These are phyloP conservation scores for Leucosporidium creatinivorum DNA, from an alignment of 768 basidiomycete species.

Conservation along the genomic window DNA sequence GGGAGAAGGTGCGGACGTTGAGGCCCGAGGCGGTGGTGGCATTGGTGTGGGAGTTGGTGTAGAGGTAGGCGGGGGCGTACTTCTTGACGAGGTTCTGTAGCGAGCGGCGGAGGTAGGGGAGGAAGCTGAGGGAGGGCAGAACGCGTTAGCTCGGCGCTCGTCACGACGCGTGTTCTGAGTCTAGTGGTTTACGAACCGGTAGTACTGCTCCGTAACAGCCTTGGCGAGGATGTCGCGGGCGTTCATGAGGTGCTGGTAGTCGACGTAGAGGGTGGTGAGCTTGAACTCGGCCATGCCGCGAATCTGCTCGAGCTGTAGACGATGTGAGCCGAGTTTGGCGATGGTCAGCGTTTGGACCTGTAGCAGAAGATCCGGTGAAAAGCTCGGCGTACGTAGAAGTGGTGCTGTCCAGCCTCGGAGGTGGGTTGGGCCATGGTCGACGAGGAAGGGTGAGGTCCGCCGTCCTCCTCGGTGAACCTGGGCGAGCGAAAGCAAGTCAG, in stretches of 20 bases:
- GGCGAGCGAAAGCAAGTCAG: no score
- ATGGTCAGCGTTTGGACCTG: slow-evolving; percentile 45
- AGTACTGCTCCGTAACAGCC: slow-evolving; percentile 90
- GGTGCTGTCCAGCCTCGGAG: not conserved
- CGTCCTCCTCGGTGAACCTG: slow-evolving; percentile 76
- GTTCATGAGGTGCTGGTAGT: slow-evolving; percentile 81
- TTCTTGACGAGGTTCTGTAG: slow-evolving; percentile 80
- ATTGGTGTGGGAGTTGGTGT: slow-evolving; percentile 75
- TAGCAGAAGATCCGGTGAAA: slow-evolving; percentile 43
- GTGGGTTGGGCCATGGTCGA: slow-evolving; percentile 11
- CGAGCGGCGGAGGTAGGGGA: slow-evolving; percentile 87
- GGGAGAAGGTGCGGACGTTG: slow-evolving; percentile 83
- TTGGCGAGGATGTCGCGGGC: slow-evolving; percentile 87
- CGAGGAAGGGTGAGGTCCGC: slow-evolving; percentile 73
- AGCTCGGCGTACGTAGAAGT: slow-evolving; percentile 19
- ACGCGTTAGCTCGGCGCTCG: not conserved
- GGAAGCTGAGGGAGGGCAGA: slow-evolving; percentile 50
- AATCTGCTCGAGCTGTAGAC: slow-evolving; percentile 82
- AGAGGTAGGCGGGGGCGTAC: slow-evolving; percentile 88
- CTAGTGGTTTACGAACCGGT: slow-evolving; percentile 49
- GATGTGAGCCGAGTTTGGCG: slow-evolving; percentile 51
- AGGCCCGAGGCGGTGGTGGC: slow-evolving; percentile 68
- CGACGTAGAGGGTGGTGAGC: slow-evolving; percentile 91
- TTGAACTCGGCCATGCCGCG: slow-evolving; percentile 91
- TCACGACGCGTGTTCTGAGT: not conserved